Base-by-base conservation (phyloP, 164 flowering plant species). In the Aristolochia fimbriata region DNA sequence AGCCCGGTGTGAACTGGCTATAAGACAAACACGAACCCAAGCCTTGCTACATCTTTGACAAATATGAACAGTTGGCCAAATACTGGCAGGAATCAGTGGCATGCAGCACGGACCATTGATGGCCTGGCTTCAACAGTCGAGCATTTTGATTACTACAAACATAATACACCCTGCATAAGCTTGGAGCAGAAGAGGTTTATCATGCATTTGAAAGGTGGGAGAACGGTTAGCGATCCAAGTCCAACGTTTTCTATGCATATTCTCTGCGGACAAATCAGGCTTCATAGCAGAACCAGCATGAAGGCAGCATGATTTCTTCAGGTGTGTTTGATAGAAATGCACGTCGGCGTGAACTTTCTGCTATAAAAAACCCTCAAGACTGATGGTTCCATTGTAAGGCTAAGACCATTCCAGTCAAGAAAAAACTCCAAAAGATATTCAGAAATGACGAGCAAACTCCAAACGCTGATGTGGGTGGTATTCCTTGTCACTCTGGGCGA, bases 401-500 rank as follows among this genome's bases (percentile, higher is more conserved):
- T 16, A 58, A 21, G 47, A 15, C 19, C 19, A 3, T 31, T 3
- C 15, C 10, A 37, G 20, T 24, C 20, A 24, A 47, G 37, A 6
- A 9, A n/a, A 7, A 15, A 60, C 4, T 19, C n/a, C 17, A 55
- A 30, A n/a, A 55, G 17, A 55, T 15, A 22, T 14, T 8, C 45
- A 43, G 10, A 49, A 45, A 62, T 21, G 23, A 1, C 17, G 19
- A 16, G 16, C 23, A 22, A 43, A n/a, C 45, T 3, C 5, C 55
- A 15, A 27, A 24, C 31, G 23, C 43, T 20, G 11, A 31, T 60
- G 21, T 47, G 54, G 53, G 15, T 56, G 27, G 10, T 56, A 33
- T 21, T 74, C 15, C 33, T 76, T 60, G 61, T 78, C 62, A 50
- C 61, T 0, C 43, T 74, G 67, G 71, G 71, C 51, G 46, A 71